Percentiles rank a stretch among this genome's conserved stretches.
phyloP scores from a whole-genome alignment of 2,329 filamentous ascomycete genomes.

The Penicillium sp. region DNA sequence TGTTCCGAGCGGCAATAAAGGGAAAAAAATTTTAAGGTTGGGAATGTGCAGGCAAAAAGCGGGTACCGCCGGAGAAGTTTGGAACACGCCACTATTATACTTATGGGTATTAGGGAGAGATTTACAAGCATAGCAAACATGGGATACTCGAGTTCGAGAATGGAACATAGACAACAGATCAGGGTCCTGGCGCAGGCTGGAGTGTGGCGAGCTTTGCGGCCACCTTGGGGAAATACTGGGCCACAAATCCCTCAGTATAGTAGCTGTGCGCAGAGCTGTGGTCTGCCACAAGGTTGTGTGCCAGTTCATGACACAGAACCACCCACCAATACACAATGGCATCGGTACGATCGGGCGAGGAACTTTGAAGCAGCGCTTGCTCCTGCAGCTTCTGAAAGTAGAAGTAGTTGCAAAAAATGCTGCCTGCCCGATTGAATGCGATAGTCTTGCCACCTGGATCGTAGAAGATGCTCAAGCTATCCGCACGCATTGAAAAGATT shows the following conservation, averaged over 20 bases:
- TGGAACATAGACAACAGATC: neutral
- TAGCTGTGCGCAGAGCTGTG: constrained; percentile 81
- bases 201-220: constrained; percentile 52
- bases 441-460: constrained; percentile 78
- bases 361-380: constrained; percentile 42
- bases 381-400: constrained; percentile 82
- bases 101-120: neutral
- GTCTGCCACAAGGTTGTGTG: constrained; percentile 81
- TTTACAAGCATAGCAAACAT: neutral
- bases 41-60: constrained; percentile 22
- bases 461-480: constrained; percentile 81
- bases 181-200: neutral
- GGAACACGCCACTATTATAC: neutral
- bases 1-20: neutral
- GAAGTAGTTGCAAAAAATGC: constrained; percentile 89
- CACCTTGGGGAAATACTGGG: constrained; percentile 74
- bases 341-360: constrained; percentile 57
- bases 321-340: constrained; percentile 90
- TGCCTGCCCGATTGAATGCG: constrained; percentile 85
- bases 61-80: constrained; percentile 25
- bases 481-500: constrained; percentile 69
- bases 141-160: neutral
- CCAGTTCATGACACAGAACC: constrained; percentile 91
- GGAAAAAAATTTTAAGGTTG: constrained; percentile 21
- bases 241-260: constrained; percentile 78